Evolutionary conservation across 73 alveolate genomes (phyloP).

Genomic region (Loxodes magnus): DNA sequence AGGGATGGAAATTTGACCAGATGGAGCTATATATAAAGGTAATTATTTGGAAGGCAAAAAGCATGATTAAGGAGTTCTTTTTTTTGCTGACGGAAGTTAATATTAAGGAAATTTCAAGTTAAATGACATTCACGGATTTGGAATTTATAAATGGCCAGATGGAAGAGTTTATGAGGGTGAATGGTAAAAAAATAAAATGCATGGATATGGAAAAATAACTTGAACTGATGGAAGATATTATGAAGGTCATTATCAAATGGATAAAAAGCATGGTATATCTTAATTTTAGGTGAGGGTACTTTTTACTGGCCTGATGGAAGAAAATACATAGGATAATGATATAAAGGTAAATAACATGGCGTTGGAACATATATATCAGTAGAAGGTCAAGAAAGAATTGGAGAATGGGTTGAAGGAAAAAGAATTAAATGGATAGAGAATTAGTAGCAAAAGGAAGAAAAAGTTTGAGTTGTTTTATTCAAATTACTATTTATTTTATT

Average conservation of each 20-base stretch:
- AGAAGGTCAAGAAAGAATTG: constrained; percentile 10
- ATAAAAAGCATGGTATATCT: no score
- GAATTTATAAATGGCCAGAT: constrained; percentile 17
- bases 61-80: constrained; percentile 8
- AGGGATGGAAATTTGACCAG: constrained; percentile 24
- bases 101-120: constrained; percentile 8
- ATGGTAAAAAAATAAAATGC: constrained; percentile 34
- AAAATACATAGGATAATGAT: constrained; percentile 50
- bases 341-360: constrained; percentile 53
- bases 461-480: no score
- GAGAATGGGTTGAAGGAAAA: constrained; percentile 24
- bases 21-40: constrained; percentile 16
- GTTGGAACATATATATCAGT: constrained; percentile 19
- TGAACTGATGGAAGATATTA: constrained; percentile 2
- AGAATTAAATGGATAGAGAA: constrained; percentile 22
- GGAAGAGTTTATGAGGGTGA: constrained; percentile 23
- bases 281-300: no score
- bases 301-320: constrained; percentile 10
- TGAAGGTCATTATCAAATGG: background rate
- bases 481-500: no score
- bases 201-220: constrained; percentile 20
- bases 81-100: constrained; percentile 14
- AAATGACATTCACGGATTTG: constrained; percentile 10
- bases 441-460: no score
- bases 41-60: constrained; percentile 8